Evolutionary conservation across 2,329 filamentous ascomycete genomes (phyloP).

Genomic region (Sclerotinia borealis): DNA sequence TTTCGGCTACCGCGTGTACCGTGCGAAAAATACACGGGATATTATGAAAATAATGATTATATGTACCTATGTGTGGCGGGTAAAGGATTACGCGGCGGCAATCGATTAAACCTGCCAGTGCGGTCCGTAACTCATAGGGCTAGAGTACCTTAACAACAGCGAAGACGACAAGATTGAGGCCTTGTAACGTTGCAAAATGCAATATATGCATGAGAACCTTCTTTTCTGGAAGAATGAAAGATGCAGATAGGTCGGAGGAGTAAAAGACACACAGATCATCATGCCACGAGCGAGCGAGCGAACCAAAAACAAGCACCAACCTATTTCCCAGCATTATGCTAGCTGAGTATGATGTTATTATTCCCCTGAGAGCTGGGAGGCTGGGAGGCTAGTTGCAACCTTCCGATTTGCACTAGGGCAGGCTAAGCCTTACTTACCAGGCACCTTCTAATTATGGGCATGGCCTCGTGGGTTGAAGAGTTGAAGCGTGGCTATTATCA

Average conservation of each 20-base stretch:
- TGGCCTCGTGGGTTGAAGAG: not conserved
- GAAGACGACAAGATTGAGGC: not conserved
- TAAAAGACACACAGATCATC: not conserved
- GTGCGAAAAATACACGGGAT: not conserved
- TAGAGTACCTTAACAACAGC: not conserved
- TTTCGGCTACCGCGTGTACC: not conserved
- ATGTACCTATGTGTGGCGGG: not conserved
- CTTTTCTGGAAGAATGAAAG: not conserved
- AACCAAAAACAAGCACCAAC: not conserved
- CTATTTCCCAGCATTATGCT: not conserved
- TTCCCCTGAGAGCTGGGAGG: not conserved
- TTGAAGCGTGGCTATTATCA: no score
- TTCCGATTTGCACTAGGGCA: not conserved
- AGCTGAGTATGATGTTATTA: not conserved
- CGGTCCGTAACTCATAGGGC: not conserved
- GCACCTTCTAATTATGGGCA: not conserved
- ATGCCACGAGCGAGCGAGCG: not conserved
- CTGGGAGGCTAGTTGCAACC: not conserved
- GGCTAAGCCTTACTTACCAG: constrained; percentile 4
- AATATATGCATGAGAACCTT: not conserved
- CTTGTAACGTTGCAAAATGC: not conserved
- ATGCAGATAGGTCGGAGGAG: not conserved
- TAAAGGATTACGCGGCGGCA: not conserved
- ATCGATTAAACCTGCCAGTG: not conserved
- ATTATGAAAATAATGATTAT: not conserved